A percentile compares a stretch with the other conserved stretches of the same genome.
These are phyloP conservation scores for Rosa lucieae DNA, from an alignment of 306 rosid genomes.

Conservation along the genomic window DNA sequence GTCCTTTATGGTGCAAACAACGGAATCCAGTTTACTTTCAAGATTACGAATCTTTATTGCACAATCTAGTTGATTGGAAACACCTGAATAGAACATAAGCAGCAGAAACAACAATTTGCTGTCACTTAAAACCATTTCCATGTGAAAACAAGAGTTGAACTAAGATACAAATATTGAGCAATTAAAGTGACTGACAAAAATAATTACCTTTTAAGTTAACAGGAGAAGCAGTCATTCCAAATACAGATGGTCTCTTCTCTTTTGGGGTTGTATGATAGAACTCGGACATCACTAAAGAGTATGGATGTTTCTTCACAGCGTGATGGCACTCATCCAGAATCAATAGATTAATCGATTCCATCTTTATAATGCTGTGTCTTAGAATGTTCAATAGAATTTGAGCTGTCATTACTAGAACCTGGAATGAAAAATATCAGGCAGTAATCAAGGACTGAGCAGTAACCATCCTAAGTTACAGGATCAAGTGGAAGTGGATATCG, in stretches of 20 bases:
- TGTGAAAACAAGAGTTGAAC: not conserved
- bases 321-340: conserved; percentile 98
- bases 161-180: not conserved
- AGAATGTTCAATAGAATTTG: conserved; percentile 96
- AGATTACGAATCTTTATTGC: conserved; percentile 98
- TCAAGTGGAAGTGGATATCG: not conserved
- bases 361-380: conserved; percentile 95
- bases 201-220: conserved; percentile 85
- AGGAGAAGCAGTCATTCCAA: conserved; percentile 99
- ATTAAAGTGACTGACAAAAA: not conserved
- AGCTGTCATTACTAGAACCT: conserved; percentile 99
- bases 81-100: conserved; percentile 68
- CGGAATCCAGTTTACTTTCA: conserved; percentile 96
- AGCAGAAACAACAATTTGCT: conserved; percentile 6
- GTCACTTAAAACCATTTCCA: not conserved
- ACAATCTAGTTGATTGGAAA: conserved; percentile 94
- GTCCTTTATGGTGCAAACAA: conserved; percentile 93
- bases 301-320: conserved; percentile 98
- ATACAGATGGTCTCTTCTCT: conserved; percentile 85
- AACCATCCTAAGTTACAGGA: conserved; percentile 21
- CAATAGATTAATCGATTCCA: conserved; percentile 86
- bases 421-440: conserved; percentile 38
- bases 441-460: conserved; percentile 15
- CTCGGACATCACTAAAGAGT: conserved; percentile 97
- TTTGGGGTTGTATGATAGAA: conserved; percentile 92